A percentile compares a stretch with the other conserved stretches of the same genome.
phyloP scores from a whole-genome alignment of 352 stramenopile genomes.

The Pythium rishiriense region DNA sequence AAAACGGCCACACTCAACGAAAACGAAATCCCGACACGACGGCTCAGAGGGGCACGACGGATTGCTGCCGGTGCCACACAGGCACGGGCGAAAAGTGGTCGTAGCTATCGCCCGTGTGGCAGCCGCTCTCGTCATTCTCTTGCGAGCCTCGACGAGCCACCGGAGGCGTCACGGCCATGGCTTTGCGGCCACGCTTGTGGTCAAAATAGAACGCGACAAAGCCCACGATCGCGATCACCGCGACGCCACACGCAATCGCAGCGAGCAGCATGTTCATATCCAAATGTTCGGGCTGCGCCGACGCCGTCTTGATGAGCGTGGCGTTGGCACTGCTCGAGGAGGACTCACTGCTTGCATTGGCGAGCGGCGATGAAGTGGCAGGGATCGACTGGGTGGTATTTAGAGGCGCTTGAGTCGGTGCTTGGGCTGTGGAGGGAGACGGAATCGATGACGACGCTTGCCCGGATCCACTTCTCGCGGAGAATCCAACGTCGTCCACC shows the following conservation, averaged over 20 bases:
- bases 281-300: not conserved
- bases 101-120: constrained; percentile 11
- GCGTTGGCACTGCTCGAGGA: not conserved
- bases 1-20: not conserved
- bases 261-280: constrained; percentile 8
- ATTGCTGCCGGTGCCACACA: constrained; percentile 1
- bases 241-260: constrained; percentile 1
- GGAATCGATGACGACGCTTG: too few species aligned
- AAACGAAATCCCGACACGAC: not conserved
- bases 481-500: not conserved
- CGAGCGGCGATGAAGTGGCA: too few species aligned
- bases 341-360: not conserved
- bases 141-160: not conserved
- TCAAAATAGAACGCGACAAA: constrained; percentile 14
- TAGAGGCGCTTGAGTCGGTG: not conserved
- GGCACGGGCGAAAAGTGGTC: constrained; percentile 13
- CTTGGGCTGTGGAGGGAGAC: not conserved
- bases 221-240: constrained; percentile 6
- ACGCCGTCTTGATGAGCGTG: not conserved
- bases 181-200: constrained; percentile 2
- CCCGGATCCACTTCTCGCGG: not conserved
- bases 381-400: not conserved
- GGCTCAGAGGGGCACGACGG: not conserved
- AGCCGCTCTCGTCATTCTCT: not conserved
- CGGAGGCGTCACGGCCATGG: not conserved